Base-by-base conservation (phyloP, 2,329 filamentous ascomycete species). In the Westerdykella aurantiaca region DNA sequence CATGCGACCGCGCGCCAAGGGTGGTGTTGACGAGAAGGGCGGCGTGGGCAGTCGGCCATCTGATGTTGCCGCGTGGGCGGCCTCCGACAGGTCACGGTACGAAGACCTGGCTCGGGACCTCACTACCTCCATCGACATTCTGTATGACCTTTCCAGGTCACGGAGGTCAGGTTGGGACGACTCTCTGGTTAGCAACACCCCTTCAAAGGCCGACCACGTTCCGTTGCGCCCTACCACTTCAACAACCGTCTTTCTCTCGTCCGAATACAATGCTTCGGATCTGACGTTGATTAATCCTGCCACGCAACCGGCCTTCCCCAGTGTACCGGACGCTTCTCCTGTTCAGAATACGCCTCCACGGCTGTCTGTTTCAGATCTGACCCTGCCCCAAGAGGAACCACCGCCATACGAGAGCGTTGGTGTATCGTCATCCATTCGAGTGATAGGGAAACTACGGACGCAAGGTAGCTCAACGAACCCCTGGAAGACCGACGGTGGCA, bases 111-210 rank as follows among this genome's bases (percentile, higher is more conserved):
- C 89, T 33, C 77, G 78, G 49, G 85, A 90, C 56, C 71, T 90
- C 50, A 89, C 85, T 13, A 79, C 80, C 5, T 88, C 84, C 2
- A 88, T 90, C 61, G 86, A 90, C 65, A 88, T 83, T 0, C 74
- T 91, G 1, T 89, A 86, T 62, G 85, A 89, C 57, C 72, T 90
- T 12, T 88, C 85, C 0, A 72, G 82, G 39, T 84, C 83, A 12
- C 74, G 85, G 16, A 70, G 75, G 48, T 69, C 72, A n/a, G 60
- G 52, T 38, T 51, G 54, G 40, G 48, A 42, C 31, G 44, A 40
- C 33, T 42, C 49, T 38, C 57, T 49, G 38, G 25, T 12, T 29
- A 29, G 9, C 25, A 12, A 9, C 25, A 51, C 46, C 23, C 44
- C 40, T 14, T 25, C 42, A 34, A 64, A 64, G 45, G 31, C 50